phyloP scores from a whole-genome alignment of 306 rosid genomes.

The Trichosanthes cucumerina region DNA sequence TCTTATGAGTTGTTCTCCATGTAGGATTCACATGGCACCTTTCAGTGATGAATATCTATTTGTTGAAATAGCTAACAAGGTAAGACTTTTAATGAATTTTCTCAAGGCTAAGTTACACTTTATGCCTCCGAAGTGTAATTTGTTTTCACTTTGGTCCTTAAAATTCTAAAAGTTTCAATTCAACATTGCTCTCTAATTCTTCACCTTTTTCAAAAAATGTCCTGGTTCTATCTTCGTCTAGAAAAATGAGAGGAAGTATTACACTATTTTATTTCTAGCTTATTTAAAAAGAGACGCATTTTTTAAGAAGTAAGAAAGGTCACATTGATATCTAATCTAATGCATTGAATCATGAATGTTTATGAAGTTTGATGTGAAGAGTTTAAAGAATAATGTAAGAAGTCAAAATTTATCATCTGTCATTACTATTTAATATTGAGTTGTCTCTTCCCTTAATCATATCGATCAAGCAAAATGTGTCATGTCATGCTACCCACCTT shows the following conservation, averaged over 20 bases:
- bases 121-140: neutral
- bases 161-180: neutral
- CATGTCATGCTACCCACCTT: neutral
- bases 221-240: neutral
- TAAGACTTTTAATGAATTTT: conserved; percentile 14
- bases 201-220: neutral
- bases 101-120: neutral
- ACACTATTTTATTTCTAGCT: neutral
- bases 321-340: neutral
- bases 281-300: neutral
- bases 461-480: neutral
- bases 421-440: neutral
- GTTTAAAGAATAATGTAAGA: neutral
- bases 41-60: conserved; percentile 94
- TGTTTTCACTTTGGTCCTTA: neutral
- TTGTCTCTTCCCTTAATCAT: neutral
- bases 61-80: conserved; percentile 95
- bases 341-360: neutral
- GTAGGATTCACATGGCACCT: conserved; percentile 99
- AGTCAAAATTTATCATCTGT: neutral
- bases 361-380: neutral
- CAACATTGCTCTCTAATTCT: neutral
- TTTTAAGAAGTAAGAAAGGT: neutral
- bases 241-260: neutral
- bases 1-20: conserved; percentile 32